Conservation (phyloP, 139 green algal species). For the Astrephomene gubernaculifera region DNA sequence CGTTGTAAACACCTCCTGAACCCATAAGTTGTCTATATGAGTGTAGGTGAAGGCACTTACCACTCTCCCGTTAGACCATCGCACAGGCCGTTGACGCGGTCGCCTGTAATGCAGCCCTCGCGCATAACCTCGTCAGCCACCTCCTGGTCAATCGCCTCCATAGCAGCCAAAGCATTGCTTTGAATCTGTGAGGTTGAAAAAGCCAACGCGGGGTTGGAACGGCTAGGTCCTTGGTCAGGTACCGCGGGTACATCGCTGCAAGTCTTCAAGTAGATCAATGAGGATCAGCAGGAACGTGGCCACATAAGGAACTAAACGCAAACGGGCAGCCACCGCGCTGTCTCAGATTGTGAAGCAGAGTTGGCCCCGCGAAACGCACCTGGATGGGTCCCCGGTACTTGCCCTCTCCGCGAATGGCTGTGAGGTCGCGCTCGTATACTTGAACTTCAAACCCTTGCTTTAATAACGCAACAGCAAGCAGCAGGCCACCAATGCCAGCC, state of each 20-base stretch:
- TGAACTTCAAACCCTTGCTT: conserved; percentile 87
- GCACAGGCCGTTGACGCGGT: conserved; percentile 92
- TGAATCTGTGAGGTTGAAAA: conserved; percentile 74
- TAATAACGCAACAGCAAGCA: conserved; percentile 86
- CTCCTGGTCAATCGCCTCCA: conserved; percentile 86
- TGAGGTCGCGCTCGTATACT: conserved; percentile 93
- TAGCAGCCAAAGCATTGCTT: conserved; percentile 88
- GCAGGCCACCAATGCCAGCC: conserved; percentile 90
- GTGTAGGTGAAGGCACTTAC: too few species aligned
- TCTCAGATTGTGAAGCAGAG: too few species aligned
- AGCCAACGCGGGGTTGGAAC: background rate
- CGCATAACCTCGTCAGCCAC: conserved; percentile 76
- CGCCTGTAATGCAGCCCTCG: conserved; percentile 88
- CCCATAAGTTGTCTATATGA: too few species aligned
- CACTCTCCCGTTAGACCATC: conserved; percentile 93
- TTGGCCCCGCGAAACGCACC: conserved; percentile 54
- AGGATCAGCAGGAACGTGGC: too few species aligned
- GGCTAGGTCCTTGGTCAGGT: too few species aligned
- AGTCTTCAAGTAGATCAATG: too few species aligned
- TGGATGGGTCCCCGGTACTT: conserved; percentile 97
- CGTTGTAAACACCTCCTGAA: too few species aligned
- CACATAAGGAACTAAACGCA: too few species aligned
- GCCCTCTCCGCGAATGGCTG: conserved; percentile 91
- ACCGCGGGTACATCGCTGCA: too few species aligned
- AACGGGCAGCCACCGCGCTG: too few species aligned